A percentile compares a stretch with the other conserved stretches of the same genome.
These are phyloP conservation scores for Penicillium sp. DNA, from an alignment of 2,329 filamentous ascomycete species.

Conservation along the genomic window DNA sequence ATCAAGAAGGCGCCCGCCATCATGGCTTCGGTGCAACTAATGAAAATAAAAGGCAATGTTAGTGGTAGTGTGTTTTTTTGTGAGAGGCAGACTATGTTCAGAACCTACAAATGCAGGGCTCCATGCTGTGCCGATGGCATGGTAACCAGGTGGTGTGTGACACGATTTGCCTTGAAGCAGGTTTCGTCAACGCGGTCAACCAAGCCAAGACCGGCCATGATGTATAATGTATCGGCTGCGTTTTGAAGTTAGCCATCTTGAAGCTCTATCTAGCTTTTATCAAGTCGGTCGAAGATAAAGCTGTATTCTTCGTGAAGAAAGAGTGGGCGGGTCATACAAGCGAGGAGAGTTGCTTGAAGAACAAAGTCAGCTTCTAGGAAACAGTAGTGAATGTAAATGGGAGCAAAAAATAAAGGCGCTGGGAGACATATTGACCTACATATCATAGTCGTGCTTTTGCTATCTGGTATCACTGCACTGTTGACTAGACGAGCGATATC, in stretches of 20 bases:
- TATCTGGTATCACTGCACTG: conserved; percentile 5
- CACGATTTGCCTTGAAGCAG: conserved; percentile 27
- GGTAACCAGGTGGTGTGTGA: conserved; percentile 31
- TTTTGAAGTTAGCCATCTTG: neutral
- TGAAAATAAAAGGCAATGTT: neutral
- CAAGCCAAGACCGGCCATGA: conserved; percentile 33
- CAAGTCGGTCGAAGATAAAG: too few species aligned
- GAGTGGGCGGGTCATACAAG: too few species aligned
- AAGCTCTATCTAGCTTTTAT: too few species aligned
- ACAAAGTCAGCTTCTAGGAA: too few species aligned
- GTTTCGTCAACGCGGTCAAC: conserved; percentile 30
- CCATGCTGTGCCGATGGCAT: conserved; percentile 34
- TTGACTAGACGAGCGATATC: conserved; percentile 24
- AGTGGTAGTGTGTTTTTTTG: too few species aligned
- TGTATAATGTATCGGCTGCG: conserved; percentile 33
- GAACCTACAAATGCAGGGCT: conserved; percentile 32
- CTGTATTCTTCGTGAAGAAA: too few species aligned
- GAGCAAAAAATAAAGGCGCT: too few species aligned
- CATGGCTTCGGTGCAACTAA: conserved; percentile 32
- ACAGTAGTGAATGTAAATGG: too few species aligned
- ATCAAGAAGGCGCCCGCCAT: conserved; percentile 33
- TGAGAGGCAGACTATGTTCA: too few species aligned
- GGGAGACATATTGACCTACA: conserved; percentile 15
- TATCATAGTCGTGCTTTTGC: conserved; percentile 14
- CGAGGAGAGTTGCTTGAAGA: too few species aligned